Conservation (phyloP, 345 rosid species). For the Clarkia xantiana region DNA sequence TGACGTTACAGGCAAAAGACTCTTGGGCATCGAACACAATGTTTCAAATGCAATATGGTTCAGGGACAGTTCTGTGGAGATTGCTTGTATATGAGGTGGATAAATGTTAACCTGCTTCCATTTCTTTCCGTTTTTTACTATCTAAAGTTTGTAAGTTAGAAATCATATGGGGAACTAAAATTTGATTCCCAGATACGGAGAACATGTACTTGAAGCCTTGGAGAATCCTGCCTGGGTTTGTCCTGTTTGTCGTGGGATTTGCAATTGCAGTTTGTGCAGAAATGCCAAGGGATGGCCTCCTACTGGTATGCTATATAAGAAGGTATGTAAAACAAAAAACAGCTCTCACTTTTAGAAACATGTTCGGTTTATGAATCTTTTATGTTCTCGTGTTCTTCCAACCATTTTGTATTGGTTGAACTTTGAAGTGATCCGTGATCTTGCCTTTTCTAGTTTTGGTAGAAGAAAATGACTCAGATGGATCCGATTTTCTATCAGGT, state of each 20-base stretch:
- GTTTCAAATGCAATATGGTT: constrained; percentile 46
- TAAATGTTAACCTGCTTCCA: too few relatives aligned
- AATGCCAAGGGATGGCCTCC: constrained; percentile 72
- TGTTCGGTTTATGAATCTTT: too few relatives aligned
- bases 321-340: constrained; percentile 16
- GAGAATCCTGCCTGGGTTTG: constrained; percentile 72
- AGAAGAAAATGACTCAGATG: too few relatives aligned
- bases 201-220: constrained; percentile 79
- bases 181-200: constrained; percentile 48
- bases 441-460: too few relatives aligned
- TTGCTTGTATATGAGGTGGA: constrained; percentile 82
- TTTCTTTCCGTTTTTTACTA: too few relatives aligned
- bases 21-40: constrained; percentile 65
- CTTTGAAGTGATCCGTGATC: too few relatives aligned
- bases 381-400: too few relatives aligned
- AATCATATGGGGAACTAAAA: not conserved
- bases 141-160: too few relatives aligned
- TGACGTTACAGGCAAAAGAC: constrained; percentile 78
- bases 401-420: too few relatives aligned
- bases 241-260: constrained; percentile 82
- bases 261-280: constrained; percentile 88
- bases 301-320: constrained; percentile 55
- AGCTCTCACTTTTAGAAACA: not conserved
- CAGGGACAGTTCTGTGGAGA: constrained; percentile 93
- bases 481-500: constrained; percentile 25